Evolutionary conservation across 2,329 filamentous ascomycete species (phyloP).

Genomic region (Beauveria asiatica): DNA sequence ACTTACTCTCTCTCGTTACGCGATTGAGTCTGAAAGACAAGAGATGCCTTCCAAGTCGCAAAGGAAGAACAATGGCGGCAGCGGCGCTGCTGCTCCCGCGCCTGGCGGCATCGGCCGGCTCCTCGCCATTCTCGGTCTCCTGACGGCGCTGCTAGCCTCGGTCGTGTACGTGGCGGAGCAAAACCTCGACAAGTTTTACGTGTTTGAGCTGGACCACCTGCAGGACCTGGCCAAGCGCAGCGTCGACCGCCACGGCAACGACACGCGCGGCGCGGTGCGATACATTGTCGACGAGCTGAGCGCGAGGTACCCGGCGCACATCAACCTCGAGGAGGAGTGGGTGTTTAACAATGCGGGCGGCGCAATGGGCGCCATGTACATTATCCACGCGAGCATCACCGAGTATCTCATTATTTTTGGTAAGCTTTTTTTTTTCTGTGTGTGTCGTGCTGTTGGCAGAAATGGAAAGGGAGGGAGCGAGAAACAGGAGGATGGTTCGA

Average conservation of each 20-base stretch:
- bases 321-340: slow-evolving; percentile 73
- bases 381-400: slow-evolving; percentile 81
- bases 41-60: slow-evolving; percentile 10
- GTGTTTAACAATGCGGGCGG: slow-evolving; percentile 88
- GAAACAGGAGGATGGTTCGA: background rate
- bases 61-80: slow-evolving; percentile 3
- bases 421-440: slow-evolving; percentile 16
- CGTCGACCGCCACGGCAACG: slow-evolving; percentile 61
- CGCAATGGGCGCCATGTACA: slow-evolving; percentile 87
- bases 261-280: slow-evolving; percentile 60
- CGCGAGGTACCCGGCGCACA: slow-evolving; percentile 38
- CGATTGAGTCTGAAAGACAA: background rate
- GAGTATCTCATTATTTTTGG: slow-evolving; percentile 87
- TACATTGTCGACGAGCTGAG: slow-evolving; percentile 63
- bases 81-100: background rate
- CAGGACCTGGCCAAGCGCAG: slow-evolving; percentile 59
- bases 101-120: slow-evolving; percentile 25
- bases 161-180: slow-evolving; percentile 49
- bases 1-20: background rate
- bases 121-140: slow-evolving; percentile 41
- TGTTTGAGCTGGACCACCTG: slow-evolving; percentile 62
- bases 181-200: slow-evolving; percentile 59
- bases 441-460: too few species aligned
- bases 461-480: too few species aligned
- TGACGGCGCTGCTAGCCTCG: slow-evolving; percentile 46